Base-by-base conservation (phyloP, 2,329 filamentous ascomycete genomes). In the Aspergillus niger region DNA sequence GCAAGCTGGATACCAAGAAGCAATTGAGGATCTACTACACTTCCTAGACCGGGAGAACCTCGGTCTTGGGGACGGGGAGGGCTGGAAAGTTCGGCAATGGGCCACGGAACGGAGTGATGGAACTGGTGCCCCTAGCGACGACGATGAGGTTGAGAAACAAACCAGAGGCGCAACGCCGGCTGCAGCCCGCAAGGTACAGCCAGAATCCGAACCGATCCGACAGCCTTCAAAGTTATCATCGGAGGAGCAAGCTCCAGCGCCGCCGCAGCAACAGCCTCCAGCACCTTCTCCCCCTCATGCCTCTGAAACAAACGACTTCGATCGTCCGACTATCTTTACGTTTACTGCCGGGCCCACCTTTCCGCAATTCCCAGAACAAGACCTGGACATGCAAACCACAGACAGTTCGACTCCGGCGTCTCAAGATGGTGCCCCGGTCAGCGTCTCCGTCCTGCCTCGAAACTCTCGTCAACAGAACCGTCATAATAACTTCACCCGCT, bases 1-100 rank as follows among this genome's bases (percentile, higher is more conserved):
- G 53, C 80, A 86, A 54, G 89, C 93, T 41, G 95, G 95, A 26
- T 98, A 97, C 70, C 93, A 97, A 75, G 93, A 98, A 72, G 96
- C 93, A 39, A 81, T 99, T 39, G 92, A 97, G 65, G 94, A 98
- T 67, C 81, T 99, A 5, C 80, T 97, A n/a, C 78, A 83, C 15
- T 96, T 96, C 67, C 80, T 98, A 57, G 93, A 98, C 73, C 89
- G 86, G 71, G 88, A 92, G 72, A 87, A 91, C 65, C 82, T 96
- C 58, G 92, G 91, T 0, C 73, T 95, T 11, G 85, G 84, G 51
- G 91, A 95, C 74, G 91, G 91, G 13, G 93, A 97, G 74, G 91
- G 86, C 7, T 87, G 84, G 82, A 80, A 80, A 67, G 81, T 89
- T 62, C 78, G 86, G 64, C 84, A 86, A 73, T 89, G 86, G 86